These are phyloP conservation scores for Candida cerambycidarum DNA, from an alignment of 805 yeast species.

Conservation along the genomic window DNA sequence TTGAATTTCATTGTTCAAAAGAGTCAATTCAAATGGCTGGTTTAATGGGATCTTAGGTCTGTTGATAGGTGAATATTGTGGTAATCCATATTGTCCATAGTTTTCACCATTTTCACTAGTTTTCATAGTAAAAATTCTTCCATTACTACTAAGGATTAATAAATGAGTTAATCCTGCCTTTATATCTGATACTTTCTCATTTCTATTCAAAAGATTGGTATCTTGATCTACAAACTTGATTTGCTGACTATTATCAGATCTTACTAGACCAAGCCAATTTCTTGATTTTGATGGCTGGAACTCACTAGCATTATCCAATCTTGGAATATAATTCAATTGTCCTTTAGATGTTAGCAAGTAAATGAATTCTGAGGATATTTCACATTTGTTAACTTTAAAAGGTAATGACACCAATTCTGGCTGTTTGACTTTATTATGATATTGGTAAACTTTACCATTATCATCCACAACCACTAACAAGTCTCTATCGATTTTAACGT, in stretches of 20 bases:
- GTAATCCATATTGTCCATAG: constrained; percentile 83
- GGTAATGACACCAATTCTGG: constrained; percentile 29
- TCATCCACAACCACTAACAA: constrained; percentile 59
- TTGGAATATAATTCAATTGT: constrained; percentile 32
- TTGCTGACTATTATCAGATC: constrained; percentile 8
- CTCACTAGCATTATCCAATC: constrained; percentile 16
- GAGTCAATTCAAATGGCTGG: constrained; percentile 47
- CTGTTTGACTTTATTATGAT: constrained; percentile 35
- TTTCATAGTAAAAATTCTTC: constrained; percentile 61
- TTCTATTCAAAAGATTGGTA: constrained; percentile 8
- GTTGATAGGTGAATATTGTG: constrained; percentile 59
- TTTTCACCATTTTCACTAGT: constrained; percentile 49
- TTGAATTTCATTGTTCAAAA: constrained; percentile 52
- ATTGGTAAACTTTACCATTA: constrained; percentile 72
- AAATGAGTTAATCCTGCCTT: constrained; percentile 69
- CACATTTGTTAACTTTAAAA: constrained; percentile 24
- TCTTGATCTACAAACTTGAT: constrained; percentile 10
- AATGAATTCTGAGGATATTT: constrained; percentile 52
- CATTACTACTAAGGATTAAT: constrained; percentile 56
- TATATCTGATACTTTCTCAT: constrained; percentile 46
- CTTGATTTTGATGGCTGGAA: constrained; percentile 18
- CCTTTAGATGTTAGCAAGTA: constrained; percentile 44
- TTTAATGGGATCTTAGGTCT: constrained; percentile 23
- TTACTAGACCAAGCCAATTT: constrained; percentile 25
- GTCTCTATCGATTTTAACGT: constrained; percentile 51